phyloP scores from a whole-genome alignment of 2,329 filamentous ascomycete species.

The Exserohilum rostratum region DNA sequence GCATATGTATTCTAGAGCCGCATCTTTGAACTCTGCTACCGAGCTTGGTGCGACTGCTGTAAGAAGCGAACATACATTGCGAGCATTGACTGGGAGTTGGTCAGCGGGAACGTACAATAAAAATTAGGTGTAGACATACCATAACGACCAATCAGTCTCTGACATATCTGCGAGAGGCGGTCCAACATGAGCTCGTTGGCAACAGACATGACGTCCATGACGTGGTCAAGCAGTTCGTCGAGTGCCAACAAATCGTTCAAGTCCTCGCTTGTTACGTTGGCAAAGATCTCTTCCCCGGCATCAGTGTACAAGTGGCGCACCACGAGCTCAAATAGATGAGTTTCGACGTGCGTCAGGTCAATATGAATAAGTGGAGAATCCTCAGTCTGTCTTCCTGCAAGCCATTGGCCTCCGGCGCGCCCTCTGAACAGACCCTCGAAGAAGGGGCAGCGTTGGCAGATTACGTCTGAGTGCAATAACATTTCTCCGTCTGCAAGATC shows the following conservation, averaged over 20 bases:
- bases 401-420: constrained; percentile 84
- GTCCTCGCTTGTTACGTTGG: constrained; percentile 71
- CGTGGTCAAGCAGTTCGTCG: constrained; percentile 85
- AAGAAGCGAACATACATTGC: constrained; percentile 84
- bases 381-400: constrained; percentile 69
- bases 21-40: constrained; percentile 84
- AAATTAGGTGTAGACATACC: constrained; percentile 52
- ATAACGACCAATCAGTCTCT: constrained; percentile 80
- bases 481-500: constrained; percentile 76
- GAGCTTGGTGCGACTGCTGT: constrained; percentile 86
- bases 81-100: constrained; percentile 47
- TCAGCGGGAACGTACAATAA: constrained; percentile 22
- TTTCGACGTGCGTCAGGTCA: constrained; percentile 81
- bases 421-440: constrained; percentile 90
- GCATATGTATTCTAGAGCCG: constrained; percentile 87
- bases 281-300: constrained; percentile 78
- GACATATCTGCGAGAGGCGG: constrained; percentile 85
- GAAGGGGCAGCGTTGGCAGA: constrained; percentile 88
- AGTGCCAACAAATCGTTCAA: constrained; percentile 55
- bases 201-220: constrained; percentile 86
- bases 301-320: constrained; percentile 85
- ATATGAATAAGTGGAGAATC: constrained; percentile 65
- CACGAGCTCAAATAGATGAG: constrained; percentile 76
- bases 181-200: constrained; percentile 97
- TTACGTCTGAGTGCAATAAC: constrained; percentile 74